These are phyloP conservation scores for Patellaria atrata DNA, from an alignment of 495 filamentous ascomycete genomes.

Conservation along the genomic window DNA sequence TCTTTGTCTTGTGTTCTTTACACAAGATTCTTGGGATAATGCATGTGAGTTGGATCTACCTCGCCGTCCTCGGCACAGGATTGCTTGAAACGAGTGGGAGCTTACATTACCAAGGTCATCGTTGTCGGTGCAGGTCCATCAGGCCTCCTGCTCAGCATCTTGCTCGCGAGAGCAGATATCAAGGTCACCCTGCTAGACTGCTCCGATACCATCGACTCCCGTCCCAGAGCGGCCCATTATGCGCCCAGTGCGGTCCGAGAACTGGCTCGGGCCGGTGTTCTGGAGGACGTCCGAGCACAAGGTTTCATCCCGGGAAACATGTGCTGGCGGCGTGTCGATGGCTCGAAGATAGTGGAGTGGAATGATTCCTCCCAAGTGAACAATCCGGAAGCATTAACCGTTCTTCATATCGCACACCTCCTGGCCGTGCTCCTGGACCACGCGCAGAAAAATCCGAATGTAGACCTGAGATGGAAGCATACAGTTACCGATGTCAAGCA, in stretches of 20 bases:
- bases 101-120: conserved; percentile 13
- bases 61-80: no score
- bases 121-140: conserved; percentile 17
- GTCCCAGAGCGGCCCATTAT: conserved; percentile 43
- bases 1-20: no score
- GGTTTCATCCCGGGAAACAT: conserved; percentile 38
- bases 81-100: no score
- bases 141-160: conserved; percentile 36
- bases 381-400: conserved; percentile 33
- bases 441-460: conserved; percentile 30
- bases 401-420: conserved; percentile 34
- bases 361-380: conserved; percentile 23
- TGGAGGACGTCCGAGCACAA: conserved; percentile 35
- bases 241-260: conserved; percentile 37
- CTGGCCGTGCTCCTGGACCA: conserved; percentile 35
- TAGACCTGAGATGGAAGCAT: conserved; percentile 33
- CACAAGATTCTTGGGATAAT: no score
- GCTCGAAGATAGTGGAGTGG: conserved; percentile 26
- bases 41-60: no score
- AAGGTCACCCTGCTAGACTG: conserved; percentile 38
- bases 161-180: conserved; percentile 40
- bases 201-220: conserved; percentile 34
- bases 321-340: conserved; percentile 37
- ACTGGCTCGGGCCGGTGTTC: conserved; percentile 39
- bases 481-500: conserved; percentile 16